Conservation (phyloP, 768 basidiomycete genomes). For the Boletus sp. region DNA sequence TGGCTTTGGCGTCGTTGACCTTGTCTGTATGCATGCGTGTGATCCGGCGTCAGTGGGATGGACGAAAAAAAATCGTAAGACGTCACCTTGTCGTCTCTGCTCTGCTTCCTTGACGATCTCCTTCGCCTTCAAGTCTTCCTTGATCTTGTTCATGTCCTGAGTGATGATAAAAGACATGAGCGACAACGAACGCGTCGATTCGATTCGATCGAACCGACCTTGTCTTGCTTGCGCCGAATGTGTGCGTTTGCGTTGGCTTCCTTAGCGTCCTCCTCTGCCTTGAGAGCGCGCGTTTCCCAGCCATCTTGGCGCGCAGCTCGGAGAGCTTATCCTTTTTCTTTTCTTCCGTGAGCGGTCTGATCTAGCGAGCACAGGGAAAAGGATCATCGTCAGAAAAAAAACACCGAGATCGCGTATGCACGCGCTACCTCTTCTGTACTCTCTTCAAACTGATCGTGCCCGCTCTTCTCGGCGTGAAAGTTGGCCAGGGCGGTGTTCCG, state of each 20-base stretch:
- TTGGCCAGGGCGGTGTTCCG: conserved; percentile 83
- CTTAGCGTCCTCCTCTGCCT: conserved; percentile 69
- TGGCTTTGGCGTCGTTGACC: conserved; percentile 81
- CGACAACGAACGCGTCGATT: too few species aligned
- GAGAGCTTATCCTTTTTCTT: conserved; percentile 81
- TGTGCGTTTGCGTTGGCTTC: conserved; percentile 74
- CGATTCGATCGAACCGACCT: conserved; percentile 40
- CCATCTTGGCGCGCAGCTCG: conserved; percentile 78
- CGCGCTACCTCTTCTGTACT: conserved; percentile 80
- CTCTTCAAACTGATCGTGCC: conserved; percentile 95
- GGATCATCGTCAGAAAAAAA: too few species aligned
- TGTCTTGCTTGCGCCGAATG: conserved; percentile 82
- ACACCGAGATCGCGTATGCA: background rate
- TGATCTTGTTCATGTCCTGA: conserved; percentile 69
- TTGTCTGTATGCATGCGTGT: conserved; percentile 60
- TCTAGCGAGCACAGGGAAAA: conserved; percentile 38
- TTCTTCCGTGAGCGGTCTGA: conserved; percentile 93
- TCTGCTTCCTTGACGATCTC: conserved; percentile 83
- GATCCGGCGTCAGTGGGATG: too few species aligned
- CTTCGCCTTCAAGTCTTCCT: conserved; percentile 75
- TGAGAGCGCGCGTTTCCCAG: conserved; percentile 69
- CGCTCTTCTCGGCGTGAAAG: conserved; percentile 92
- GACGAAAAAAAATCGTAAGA: conserved; percentile 24
- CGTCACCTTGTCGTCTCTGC: conserved; percentile 64
- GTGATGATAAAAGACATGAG: conserved; percentile 1